These are phyloP conservation scores for Agastache rugosa DNA, from an alignment of 257 asterid genomes.

Conservation along the genomic window DNA sequence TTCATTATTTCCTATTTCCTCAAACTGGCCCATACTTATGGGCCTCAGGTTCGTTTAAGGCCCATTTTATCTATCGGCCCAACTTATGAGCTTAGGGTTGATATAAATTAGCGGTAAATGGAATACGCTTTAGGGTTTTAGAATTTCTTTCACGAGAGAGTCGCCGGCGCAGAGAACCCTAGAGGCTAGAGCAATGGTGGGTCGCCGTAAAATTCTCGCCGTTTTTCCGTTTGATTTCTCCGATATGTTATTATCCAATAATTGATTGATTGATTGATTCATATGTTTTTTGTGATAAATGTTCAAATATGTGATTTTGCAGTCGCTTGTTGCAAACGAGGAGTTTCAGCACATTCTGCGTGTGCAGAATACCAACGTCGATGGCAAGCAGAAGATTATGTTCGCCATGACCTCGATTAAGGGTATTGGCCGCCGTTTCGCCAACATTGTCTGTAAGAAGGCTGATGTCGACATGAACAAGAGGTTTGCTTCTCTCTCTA, in stretches of 20 bases:
- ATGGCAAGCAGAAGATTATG: slow-evolving; percentile 93
- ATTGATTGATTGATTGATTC: no score
- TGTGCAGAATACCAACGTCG: slow-evolving; percentile 85
- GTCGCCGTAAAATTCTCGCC: neutral
- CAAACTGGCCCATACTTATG: no score
- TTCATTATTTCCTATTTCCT: no score
- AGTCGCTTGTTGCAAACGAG: slow-evolving; percentile 81
- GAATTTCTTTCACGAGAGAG: neutral
- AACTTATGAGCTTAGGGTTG: neutral
- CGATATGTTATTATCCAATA: no score
- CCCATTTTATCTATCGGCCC: neutral
- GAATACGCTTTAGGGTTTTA: no score
- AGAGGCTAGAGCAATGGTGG: slow-evolving; percentile 19
- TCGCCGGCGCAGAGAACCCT: slow-evolving; percentile 17
- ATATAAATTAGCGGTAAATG: neutral
- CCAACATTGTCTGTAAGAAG: slow-evolving; percentile 82
- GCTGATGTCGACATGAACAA: slow-evolving; percentile 93
- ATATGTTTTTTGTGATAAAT: neutral
- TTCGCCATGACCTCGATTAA: slow-evolving; percentile 88
- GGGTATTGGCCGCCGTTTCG: slow-evolving; percentile 93
- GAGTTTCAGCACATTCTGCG: slow-evolving; percentile 93
- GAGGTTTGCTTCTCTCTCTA: slow-evolving; percentile 43
- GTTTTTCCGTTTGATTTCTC: neutral
- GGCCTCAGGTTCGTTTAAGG: no score
- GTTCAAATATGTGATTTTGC: slow-evolving; percentile 19